Evolutionary conservation across 1,284 basidiomycete species (phyloP).

Genomic region (Volvariella volvacea): DNA sequence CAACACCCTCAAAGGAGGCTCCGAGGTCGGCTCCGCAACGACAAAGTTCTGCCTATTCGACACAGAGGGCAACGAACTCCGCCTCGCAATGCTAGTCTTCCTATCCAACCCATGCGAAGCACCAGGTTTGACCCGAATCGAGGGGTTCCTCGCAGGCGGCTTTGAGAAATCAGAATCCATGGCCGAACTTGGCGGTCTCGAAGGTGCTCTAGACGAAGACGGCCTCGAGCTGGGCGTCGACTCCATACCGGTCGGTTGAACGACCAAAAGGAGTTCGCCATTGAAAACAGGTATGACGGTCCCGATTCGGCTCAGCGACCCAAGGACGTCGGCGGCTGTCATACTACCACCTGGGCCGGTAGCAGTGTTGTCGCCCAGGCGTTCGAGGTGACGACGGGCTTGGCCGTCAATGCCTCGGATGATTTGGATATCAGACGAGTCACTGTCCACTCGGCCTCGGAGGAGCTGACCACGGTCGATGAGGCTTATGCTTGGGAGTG

Average conservation of each 20-base stretch:
- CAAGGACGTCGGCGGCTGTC: background rate
- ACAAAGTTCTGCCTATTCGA: slow-evolving; percentile 53
- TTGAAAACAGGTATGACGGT: slow-evolving; percentile 68
- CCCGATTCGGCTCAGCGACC: slow-evolving; percentile 47
- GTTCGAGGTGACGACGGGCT: background rate
- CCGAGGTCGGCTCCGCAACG: slow-evolving; percentile 51
- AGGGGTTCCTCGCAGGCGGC: slow-evolving; percentile 50
- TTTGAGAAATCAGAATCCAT: slow-evolving; percentile 30
- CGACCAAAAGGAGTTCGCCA: slow-evolving; percentile 65
- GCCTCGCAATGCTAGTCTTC: slow-evolving; percentile 63
- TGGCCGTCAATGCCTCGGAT: slow-evolving; percentile 36
- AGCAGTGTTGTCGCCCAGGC: slow-evolving; percentile 23
- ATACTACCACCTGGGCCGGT: slow-evolving; percentile 20
- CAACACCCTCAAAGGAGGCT: slow-evolving; percentile 64
- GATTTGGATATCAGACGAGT: slow-evolving; percentile 50
- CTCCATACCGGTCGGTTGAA: slow-evolving; percentile 42
- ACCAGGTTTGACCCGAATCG: slow-evolving; percentile 68
- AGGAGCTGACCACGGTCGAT: slow-evolving; percentile 58
- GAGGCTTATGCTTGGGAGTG: slow-evolving; percentile 58
- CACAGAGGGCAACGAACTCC: slow-evolving; percentile 74
- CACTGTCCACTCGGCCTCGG: slow-evolving; percentile 62
- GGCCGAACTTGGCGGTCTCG: slow-evolving; percentile 57
- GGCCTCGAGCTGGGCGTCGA: slow-evolving; percentile 44
- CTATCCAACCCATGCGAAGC: slow-evolving; percentile 61
- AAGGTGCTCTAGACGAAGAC: slow-evolving; percentile 46